phyloP scores from a whole-genome alignment of 108 stramenopile genomes.

The Fistulifera solaris region DNA sequence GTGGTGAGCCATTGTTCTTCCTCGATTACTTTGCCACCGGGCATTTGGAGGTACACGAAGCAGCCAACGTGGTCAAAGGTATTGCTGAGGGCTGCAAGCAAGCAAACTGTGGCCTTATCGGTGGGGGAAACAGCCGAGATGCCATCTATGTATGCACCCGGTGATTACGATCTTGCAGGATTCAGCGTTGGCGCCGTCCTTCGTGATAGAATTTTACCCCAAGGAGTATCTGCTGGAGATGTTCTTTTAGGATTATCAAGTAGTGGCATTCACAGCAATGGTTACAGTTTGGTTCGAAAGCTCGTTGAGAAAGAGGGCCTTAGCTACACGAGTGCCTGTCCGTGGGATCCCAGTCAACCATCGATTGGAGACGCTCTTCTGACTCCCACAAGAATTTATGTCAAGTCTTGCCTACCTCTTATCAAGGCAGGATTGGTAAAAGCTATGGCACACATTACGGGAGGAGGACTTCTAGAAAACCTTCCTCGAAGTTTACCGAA shows the following conservation, averaged over 20 bases:
- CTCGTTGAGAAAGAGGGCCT: constrained; percentile 82
- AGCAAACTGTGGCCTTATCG: constrained; percentile 91
- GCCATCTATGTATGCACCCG: constrained; percentile 98
- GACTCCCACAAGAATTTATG: constrained; percentile 94
- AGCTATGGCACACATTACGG: constrained; percentile 96
- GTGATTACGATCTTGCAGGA: constrained; percentile 96
- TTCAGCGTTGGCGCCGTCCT: constrained; percentile 95
- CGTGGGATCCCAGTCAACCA: constrained; percentile 66
- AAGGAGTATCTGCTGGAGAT: constrained; percentile 72
- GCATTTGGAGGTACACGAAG: constrained; percentile 79
- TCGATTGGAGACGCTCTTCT: constrained; percentile 87
- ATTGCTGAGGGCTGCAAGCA: constrained; percentile 95
- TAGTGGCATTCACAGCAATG: constrained; percentile 97
- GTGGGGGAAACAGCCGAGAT: constrained; percentile 99
- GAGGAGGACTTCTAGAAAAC: constrained; percentile 95
- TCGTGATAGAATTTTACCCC: constrained; percentile 74
- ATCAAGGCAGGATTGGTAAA: constrained; percentile 72
- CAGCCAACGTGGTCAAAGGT: constrained; percentile 88
- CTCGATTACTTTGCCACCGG: constrained; percentile 98
- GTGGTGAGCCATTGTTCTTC: constrained; percentile 97
- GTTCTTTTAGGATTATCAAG: constrained; percentile 88
- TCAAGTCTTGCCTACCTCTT: constrained; percentile 80
- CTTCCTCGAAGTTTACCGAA: constrained; percentile 87
- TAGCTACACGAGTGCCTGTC: constrained; percentile 71
- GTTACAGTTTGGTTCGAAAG: constrained; percentile 94